Base-by-base conservation (phyloP, 768 basidiomycete species). In the Agrocybe chaxingu region DNA sequence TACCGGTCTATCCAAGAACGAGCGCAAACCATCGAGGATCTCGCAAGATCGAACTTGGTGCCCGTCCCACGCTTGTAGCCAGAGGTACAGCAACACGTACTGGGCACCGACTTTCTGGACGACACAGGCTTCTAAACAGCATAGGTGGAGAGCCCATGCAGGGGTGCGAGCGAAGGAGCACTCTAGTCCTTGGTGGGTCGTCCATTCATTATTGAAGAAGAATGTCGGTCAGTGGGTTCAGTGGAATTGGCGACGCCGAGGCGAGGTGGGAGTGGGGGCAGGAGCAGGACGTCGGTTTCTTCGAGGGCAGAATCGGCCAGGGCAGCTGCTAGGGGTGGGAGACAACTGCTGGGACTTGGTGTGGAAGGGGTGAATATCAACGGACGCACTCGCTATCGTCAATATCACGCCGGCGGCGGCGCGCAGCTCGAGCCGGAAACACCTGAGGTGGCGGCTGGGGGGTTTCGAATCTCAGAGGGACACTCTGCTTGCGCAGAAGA, bases 11-110 rank as follows among this genome's bases (percentile, higher is more conserved):
- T 81, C 75, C 75, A 87, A 81, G 69, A 81, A 87, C 66, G 74
- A 71, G 67, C 53, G 55, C 66, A 70, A 85, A 85, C 81, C 75
- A 76, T 84, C 67, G 66, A 64, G 77, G 72, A 89, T 82, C 76
- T 70, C 68, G 45, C 55, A 76, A 88, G 85, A 85, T 85, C 84
- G 69, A 67, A 24, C 24, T 24, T 24, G 3, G 52, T 42, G 32
- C 47, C 54, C 53, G 43, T 36, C 35, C 38, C 16, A 42, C 45
- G 24, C 37, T 51, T 32, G 3, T 24, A 24, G 24, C 24, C 24
- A 3, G 24, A 24, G 24, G 24, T 24, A 5, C 24, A 24, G 24
- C 24, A 24, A 24, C 24, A 31, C 39, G 31, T 54, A 51, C 57
- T 56, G 53, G 51, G 56, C 46, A 52, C 49, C 43, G 43, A 40